Percentiles rank a stretch among this genome's conserved stretches.
These are phyloP conservation scores for Diaporthe humulicola DNA, from an alignment of 2,329 filamentous ascomycete species.

Conservation along the genomic window DNA sequence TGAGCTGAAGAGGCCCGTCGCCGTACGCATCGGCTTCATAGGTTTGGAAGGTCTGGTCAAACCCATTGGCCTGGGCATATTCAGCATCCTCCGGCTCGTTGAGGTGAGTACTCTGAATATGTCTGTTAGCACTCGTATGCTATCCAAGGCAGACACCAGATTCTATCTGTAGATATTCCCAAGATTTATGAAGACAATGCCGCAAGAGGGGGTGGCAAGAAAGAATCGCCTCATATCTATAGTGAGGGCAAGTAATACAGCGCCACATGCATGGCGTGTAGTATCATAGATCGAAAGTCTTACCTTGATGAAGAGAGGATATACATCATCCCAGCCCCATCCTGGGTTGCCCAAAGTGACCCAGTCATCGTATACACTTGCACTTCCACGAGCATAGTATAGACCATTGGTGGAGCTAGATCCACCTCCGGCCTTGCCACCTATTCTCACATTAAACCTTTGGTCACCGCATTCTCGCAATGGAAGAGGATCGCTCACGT, in stretches of 20 bases:
- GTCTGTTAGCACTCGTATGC: background rate
- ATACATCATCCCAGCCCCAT: constrained; percentile 49
- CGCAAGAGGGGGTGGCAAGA: background rate
- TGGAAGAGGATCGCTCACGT: constrained; percentile 37
- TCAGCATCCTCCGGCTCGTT: constrained; percentile 42
- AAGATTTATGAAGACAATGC: background rate
- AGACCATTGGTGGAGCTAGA: constrained; percentile 50
- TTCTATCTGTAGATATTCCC: background rate
- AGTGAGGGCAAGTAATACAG: background rate
- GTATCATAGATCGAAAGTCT: background rate
- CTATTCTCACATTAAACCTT: background rate
- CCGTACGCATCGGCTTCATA: constrained; percentile 45
- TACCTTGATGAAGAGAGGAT: constrained; percentile 44
- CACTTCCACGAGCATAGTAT: constrained; percentile 48
- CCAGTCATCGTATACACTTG: constrained; percentile 50
- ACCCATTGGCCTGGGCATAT: constrained; percentile 40
- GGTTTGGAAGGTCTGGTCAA: constrained; percentile 46
- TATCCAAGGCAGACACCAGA: too few species aligned
- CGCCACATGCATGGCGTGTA: too few species aligned
- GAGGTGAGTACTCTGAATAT: constrained; percentile 41
- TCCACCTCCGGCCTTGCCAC: constrained; percentile 45
- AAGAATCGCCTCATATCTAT: background rate
- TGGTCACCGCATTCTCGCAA: background rate
- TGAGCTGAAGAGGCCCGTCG: constrained; percentile 45
- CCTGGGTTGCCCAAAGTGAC: constrained; percentile 49